Percentiles rank a stretch among this genome's conserved stretches.
These are phyloP conservation scores for Podospora sp. DNA, from an alignment of 495 filamentous ascomycete genomes.

Conservation along the genomic window DNA sequence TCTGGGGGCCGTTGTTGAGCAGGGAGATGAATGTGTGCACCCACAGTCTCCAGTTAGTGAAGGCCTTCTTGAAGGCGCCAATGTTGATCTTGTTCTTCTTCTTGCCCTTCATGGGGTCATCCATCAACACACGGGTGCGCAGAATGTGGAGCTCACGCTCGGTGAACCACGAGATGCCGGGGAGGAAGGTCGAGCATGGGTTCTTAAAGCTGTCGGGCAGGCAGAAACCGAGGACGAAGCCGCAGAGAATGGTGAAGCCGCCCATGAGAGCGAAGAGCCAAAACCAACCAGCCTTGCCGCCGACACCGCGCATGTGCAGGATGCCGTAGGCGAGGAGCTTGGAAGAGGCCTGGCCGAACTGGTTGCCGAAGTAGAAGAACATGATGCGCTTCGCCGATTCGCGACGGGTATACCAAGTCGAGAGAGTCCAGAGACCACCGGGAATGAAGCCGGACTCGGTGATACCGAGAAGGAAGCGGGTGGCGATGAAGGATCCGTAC, in stretches of 20 bases:
- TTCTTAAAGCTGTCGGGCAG: constrained; percentile 57
- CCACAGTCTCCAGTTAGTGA: constrained; percentile 44
- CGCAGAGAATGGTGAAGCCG: constrained; percentile 55
- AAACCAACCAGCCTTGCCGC: constrained; percentile 58
- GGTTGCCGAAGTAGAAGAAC: constrained; percentile 60
- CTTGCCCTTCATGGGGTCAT: constrained; percentile 44
- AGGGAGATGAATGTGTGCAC: constrained; percentile 48
- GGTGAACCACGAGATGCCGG: constrained; percentile 39
- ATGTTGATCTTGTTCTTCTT: constrained; percentile 34
- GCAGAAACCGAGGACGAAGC: constrained; percentile 51
- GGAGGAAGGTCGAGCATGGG: constrained; percentile 47
- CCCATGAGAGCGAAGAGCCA: constrained; percentile 64
- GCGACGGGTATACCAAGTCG: constrained; percentile 61
- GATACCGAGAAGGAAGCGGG: constrained; percentile 54
- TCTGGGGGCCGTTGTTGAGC: constrained; percentile 40
- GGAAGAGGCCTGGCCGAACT: constrained; percentile 55
- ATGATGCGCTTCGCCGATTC: constrained; percentile 60
- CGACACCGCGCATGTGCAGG: constrained; percentile 48
- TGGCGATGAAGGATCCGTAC: constrained; percentile 53
- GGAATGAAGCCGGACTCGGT: constrained; percentile 64
- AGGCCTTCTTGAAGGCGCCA: constrained; percentile 33
- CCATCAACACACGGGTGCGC: constrained; percentile 39
- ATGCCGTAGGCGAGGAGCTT: constrained; percentile 37
- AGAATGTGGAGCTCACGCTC: constrained; percentile 45
- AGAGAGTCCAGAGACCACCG: constrained; percentile 62